Evolutionary conservation across 495 filamentous ascomycete genomes (phyloP).

Genomic region (Pyrenula massariospora): DNA sequence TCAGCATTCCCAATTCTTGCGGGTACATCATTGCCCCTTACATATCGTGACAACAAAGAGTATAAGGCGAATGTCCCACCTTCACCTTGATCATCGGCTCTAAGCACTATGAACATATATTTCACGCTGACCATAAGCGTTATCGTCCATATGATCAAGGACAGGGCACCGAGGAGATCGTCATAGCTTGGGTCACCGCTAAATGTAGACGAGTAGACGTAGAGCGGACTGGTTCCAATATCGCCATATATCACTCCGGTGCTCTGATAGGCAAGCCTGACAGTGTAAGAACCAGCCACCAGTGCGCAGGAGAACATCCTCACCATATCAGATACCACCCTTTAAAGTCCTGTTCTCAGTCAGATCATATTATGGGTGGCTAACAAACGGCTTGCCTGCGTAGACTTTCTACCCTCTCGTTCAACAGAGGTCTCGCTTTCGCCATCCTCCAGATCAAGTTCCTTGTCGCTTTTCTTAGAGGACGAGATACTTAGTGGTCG

Average conservation of each 20-base stretch:
- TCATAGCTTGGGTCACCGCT: conserved; percentile 34
- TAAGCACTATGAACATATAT: conserved; percentile 54
- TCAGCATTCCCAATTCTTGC: conserved; percentile 8
- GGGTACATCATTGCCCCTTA: conserved; percentile 15
- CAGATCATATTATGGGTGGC: background rate
- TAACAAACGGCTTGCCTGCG: conserved; percentile 2
- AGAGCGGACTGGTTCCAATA: conserved; percentile 57
- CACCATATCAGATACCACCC: conserved; percentile 10
- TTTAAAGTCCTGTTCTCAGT: conserved; percentile 4
- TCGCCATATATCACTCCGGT: conserved; percentile 59
- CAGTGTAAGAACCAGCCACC: no score
- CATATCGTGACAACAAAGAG: conserved; percentile 49
- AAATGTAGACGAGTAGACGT: conserved; percentile 63
- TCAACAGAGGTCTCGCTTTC: conserved; percentile 9
- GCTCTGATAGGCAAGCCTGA: conserved; percentile 46
- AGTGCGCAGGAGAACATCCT: no score
- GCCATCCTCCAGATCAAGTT: conserved; percentile 11
- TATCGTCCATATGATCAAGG: conserved; percentile 57
- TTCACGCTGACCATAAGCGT: conserved; percentile 58
- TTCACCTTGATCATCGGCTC: conserved; percentile 59
- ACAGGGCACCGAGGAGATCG: conserved; percentile 52
- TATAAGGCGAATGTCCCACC: conserved; percentile 60
- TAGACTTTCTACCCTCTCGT: conserved; percentile 5
- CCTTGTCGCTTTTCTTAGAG: background rate
- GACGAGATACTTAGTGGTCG: background rate